Evolutionary conservation across 345 rosid species (phyloP).

Genomic region (Crucihimalaya himalaica): DNA sequence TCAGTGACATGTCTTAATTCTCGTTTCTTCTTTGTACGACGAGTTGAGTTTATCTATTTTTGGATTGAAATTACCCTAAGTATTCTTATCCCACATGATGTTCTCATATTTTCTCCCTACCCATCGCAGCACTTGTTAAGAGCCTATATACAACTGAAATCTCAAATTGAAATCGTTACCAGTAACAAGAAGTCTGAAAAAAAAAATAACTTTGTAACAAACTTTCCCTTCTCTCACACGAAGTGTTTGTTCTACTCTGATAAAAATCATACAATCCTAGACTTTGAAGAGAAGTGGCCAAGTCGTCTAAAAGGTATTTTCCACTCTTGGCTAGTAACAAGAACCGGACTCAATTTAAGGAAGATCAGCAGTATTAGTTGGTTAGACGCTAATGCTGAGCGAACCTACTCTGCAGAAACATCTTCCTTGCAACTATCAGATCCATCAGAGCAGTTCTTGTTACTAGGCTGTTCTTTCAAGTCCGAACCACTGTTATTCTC

Average conservation of each 20-base stretch:
- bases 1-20: constrained; percentile 12
- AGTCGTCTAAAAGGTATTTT: neutral
- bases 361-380: constrained; percentile 36
- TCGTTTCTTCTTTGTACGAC: neutral
- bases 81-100: neutral
- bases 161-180: neutral
- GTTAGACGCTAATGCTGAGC: constrained; percentile 35
- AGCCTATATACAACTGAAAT: neutral
- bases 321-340: constrained; percentile 2
- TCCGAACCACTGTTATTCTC: constrained; percentile 25
- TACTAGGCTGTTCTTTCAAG: constrained; percentile 32
- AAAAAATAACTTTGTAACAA: neutral
- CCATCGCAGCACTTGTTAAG: neutral
- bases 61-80: neutral
- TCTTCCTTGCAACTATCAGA: constrained; percentile 38
- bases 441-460: constrained; percentile 25
- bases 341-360: neutral
- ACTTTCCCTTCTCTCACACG: neutral
- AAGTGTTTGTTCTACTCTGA: neutral
- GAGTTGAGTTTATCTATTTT: neutral
- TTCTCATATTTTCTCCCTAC: neutral
- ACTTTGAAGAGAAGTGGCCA: neutral
- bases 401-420: constrained; percentile 31
- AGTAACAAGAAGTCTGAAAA: neutral
- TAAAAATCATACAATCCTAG: constrained; percentile 14